phyloP scores from a whole-genome alignment of 2,329 filamentous ascomycete species.

The Emergomyces orientalis region DNA sequence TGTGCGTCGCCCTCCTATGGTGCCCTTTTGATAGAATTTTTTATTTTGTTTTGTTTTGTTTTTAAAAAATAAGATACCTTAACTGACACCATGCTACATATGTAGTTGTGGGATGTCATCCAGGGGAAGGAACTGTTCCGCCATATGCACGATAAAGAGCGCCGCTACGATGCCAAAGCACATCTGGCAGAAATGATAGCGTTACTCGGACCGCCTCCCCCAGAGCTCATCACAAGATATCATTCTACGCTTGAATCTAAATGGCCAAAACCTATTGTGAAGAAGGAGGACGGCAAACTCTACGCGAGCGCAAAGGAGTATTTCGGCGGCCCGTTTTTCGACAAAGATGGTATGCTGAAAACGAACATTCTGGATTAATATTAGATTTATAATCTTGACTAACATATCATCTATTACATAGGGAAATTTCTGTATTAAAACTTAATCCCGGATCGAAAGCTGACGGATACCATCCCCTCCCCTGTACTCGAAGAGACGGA shows the following conservation, averaged over 20 bases:
- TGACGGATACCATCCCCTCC: constrained; percentile 20
- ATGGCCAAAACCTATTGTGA: constrained; percentile 24
- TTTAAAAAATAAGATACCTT: constrained; percentile 8
- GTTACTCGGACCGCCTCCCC: constrained; percentile 33
- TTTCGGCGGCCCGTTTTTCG: constrained; percentile 32
- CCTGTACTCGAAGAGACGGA: constrained; percentile 22
- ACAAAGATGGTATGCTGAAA: constrained; percentile 21
- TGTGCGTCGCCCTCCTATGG: constrained; percentile 19
- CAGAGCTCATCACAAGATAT: constrained; percentile 29
- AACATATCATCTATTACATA: constrained; percentile 9
- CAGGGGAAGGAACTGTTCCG: constrained; percentile 26
- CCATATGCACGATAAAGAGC: constrained; percentile 19
- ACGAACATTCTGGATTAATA: not conserved
- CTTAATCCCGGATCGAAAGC: constrained; percentile 18
- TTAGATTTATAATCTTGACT: not conserved
- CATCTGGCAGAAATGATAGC: constrained; percentile 39
- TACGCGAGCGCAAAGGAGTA: constrained; percentile 29
- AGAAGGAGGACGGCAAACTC: constrained; percentile 22
- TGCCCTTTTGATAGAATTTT: not conserved
- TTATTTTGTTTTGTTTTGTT: constrained; percentile 19
- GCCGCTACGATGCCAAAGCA: constrained; percentile 29
- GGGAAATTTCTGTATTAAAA: constrained; percentile 19
- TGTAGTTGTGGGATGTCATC: constrained; percentile 26
- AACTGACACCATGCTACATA: constrained; percentile 17
- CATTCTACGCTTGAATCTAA: constrained; percentile 23